Evolutionary conservation across 208 protist species (phyloP).

Genomic region (Phytomonas sp.): DNA sequence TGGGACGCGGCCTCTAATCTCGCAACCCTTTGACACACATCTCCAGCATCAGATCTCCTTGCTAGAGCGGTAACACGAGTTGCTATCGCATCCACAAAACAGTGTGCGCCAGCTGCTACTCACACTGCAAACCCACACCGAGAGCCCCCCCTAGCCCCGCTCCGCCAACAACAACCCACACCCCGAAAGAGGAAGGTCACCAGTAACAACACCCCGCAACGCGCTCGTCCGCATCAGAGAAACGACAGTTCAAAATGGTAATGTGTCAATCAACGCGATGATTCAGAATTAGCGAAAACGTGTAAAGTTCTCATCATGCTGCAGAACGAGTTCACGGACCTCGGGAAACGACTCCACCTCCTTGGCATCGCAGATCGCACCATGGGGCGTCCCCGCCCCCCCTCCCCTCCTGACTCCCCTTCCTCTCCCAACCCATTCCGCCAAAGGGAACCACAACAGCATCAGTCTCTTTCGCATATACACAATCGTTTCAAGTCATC

Average conservation of each 20-base stretch:
- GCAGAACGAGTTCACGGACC: background rate
- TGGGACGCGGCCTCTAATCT: conserved; percentile 18
- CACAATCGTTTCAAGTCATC: conserved; percentile 1
- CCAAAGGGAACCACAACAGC: background rate
- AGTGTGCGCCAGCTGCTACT: background rate
- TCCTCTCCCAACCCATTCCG: background rate
- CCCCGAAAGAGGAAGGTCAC: background rate
- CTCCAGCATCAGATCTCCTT: conserved; percentile 27
- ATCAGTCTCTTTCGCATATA: conserved; percentile 3
- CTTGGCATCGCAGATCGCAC: too few species aligned
- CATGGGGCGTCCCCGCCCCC: background rate
- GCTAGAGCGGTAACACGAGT: conserved; percentile 70
- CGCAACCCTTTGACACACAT: conserved; percentile 76
- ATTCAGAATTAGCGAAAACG: conserved; percentile 4
- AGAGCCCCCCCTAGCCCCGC: background rate
- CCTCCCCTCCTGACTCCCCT: too few species aligned
- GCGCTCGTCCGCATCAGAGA: conserved; percentile 2
- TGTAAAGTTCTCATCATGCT: background rate
- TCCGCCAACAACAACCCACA: background rate
- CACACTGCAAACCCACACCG: background rate
- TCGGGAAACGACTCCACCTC: background rate
- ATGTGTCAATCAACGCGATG: background rate
- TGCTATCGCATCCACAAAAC: conserved; percentile 19
- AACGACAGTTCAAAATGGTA: conserved; percentile 6
- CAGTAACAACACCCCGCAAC: background rate